phyloP scores from a whole-genome alignment of 257 asterid genomes.

The Solanum tacnaense region DNA sequence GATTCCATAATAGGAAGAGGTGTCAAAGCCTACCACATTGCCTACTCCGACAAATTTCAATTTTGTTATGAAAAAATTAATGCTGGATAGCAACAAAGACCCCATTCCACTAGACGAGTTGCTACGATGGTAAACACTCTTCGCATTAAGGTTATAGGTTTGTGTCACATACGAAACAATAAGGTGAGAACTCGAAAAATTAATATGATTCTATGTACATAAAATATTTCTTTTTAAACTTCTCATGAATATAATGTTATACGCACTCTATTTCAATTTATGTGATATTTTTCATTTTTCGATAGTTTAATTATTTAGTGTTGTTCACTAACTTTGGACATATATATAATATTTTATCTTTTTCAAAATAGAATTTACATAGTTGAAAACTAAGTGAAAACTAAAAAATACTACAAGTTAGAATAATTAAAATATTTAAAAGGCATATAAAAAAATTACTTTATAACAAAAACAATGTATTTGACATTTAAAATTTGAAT shows the following conservation, averaged over 20 bases:
- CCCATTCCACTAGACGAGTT: not conserved
- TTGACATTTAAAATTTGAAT: too few relatives aligned
- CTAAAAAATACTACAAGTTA: not conserved
- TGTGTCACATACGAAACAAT: fast-evolving
- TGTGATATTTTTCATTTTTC: not conserved
- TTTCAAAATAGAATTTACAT: not conserved
- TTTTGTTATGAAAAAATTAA: not conserved
- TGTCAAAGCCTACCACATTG: not conserved
- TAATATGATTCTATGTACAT: not conserved
- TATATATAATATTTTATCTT: not conserved
- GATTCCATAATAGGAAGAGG: constrained; percentile 20
- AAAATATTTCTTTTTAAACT: not conserved
- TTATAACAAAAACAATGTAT: not conserved
- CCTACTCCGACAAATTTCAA: not conserved
- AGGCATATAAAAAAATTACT: not conserved
- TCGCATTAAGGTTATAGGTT: not conserved
- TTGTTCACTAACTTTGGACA: not conserved
- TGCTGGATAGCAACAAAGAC: not conserved
- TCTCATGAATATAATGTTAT: not conserved
- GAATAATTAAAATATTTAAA: not conserved
- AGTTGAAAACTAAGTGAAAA: not conserved
- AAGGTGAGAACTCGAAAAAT: not conserved
- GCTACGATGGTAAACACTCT: not conserved
- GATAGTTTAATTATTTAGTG: not conserved
- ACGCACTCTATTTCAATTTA: not conserved